Conservation (phyloP, 2,329 filamentous ascomycete species). For the Sporothrix globosa region DNA sequence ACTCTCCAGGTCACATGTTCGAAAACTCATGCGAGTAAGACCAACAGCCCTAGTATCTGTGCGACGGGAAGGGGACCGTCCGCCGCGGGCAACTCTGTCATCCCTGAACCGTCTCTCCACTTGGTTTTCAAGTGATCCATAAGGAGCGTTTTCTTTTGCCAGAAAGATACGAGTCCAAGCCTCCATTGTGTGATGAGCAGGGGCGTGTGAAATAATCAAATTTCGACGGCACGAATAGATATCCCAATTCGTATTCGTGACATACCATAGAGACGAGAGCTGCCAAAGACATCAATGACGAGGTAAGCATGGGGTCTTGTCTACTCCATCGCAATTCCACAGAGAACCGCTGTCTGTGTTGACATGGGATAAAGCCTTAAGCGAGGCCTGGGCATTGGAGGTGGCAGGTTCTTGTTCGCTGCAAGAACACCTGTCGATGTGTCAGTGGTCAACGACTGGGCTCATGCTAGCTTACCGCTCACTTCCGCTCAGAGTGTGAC, state of each 20-base stretch:
- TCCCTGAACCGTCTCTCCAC: slow-evolving; percentile 6
- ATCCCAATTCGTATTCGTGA: neutral
- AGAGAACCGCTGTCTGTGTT: neutral
- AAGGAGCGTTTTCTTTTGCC: neutral
- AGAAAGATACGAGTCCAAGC: neutral
- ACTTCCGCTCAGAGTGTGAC: neutral
- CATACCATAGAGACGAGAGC: neutral
- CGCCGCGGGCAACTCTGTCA: neutral
- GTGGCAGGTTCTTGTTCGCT: neutral
- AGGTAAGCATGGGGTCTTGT: neutral
- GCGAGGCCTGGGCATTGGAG: neutral
- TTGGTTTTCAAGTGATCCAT: too few species aligned
- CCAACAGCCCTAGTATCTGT: slow-evolving; percentile 29
- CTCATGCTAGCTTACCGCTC: neutral
- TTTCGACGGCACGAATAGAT: neutral
- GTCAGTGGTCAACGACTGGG: neutral
- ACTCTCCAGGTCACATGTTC: slow-evolving; percentile 34
- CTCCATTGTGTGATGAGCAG: neutral
- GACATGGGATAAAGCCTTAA: neutral
- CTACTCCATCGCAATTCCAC: neutral
- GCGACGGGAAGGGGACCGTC: slow-evolving; percentile 28
- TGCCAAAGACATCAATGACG: neutral
- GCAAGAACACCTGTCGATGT: slow-evolving; percentile 17
- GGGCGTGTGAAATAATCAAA: slow-evolving; percentile 1
- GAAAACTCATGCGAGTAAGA: slow-evolving; percentile 34